Evolutionary conservation across 176 grass and related monocot genomes (phyloP).

Genomic region (Avena atlantica): DNA sequence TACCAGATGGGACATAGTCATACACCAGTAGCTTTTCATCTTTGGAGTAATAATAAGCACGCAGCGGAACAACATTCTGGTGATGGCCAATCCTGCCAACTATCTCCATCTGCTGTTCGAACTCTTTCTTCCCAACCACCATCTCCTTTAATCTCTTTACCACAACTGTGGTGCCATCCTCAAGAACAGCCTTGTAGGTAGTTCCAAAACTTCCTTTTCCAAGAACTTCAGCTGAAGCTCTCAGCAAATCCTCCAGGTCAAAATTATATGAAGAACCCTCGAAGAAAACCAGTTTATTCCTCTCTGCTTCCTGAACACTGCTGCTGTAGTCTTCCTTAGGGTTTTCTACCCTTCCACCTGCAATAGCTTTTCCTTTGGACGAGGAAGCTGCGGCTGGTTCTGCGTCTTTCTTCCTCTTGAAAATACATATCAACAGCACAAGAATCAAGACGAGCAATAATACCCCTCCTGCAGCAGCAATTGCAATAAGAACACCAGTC

Average conservation of each 20-base stretch:
- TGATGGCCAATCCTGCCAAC: slow-evolving; percentile 79
- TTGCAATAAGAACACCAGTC: slow-evolving; percentile 65
- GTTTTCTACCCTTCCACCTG: slow-evolving; percentile 70
- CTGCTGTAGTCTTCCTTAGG: slow-evolving; percentile 93
- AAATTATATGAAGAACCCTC: slow-evolving; percentile 90
- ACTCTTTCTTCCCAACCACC: slow-evolving; percentile 85
- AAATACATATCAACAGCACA: slow-evolving; percentile 70
- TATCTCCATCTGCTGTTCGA: slow-evolving; percentile 97
- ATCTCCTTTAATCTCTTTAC: slow-evolving; percentile 98
- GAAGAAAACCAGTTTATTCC: slow-evolving; percentile 94
- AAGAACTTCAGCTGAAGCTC: slow-evolving; percentile 94
- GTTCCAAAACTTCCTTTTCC: slow-evolving; percentile 96
- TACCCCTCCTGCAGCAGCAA: slow-evolving; percentile 58
- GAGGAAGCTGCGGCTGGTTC: slow-evolving; percentile 53
- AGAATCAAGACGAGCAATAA: slow-evolving; percentile 74
- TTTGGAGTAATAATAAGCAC: slow-evolving; percentile 98
- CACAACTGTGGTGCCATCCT: slow-evolving; percentile 90
- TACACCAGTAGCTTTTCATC: slow-evolving; percentile 97
- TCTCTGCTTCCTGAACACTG: slow-evolving; percentile 88
- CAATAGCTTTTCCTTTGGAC: slow-evolving; percentile 74
- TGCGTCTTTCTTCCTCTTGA: slow-evolving; percentile 63
- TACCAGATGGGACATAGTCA: slow-evolving; percentile 82
- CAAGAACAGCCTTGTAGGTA: slow-evolving; percentile 97
- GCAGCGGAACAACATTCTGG: slow-evolving; percentile 78
- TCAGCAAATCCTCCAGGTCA: slow-evolving; percentile 94